A percentile compares a stretch with the other conserved stretches of the same genome.
Evolutionary conservation across 2,329 filamentous ascomycete species (phyloP).

Genomic region (Trichoderma koningiopsis): DNA sequence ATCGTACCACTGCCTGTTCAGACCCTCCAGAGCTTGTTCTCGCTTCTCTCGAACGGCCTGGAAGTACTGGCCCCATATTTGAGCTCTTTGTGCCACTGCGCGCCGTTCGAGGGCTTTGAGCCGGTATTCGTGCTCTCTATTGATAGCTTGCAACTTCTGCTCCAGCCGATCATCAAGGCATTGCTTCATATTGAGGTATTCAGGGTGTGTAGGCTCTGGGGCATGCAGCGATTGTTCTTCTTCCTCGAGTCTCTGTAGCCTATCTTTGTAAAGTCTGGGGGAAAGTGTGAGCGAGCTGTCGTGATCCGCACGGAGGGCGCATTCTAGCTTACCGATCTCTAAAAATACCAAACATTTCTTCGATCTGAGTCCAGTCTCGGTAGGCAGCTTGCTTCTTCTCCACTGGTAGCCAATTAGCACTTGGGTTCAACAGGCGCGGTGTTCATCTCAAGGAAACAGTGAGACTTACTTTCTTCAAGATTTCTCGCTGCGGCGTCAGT

Average conservation of each 20-base stretch:
- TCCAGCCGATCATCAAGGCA: conserved; percentile 81
- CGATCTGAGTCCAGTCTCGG: conserved; percentile 76
- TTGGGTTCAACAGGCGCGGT: background rate
- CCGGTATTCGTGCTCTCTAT: conserved; percentile 72
- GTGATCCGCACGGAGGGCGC: conserved; percentile 29
- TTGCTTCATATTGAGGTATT: conserved; percentile 87
- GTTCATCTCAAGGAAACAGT: background rate
- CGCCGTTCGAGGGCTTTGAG: conserved; percentile 71
- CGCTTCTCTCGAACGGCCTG: conserved; percentile 82
- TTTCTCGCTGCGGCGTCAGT: conserved; percentile 60
- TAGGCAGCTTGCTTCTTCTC: conserved; percentile 78
- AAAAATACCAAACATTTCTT: conserved; percentile 85
- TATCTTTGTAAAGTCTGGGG: conserved; percentile 82
- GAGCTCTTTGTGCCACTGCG: conserved; percentile 78
- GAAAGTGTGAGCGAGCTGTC: conserved; percentile 27
- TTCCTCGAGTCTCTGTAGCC: conserved; percentile 76
- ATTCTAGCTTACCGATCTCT: conserved; percentile 66
- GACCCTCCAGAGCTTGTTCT: conserved; percentile 74
- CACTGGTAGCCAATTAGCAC: conserved; percentile 51
- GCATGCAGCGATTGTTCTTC: conserved; percentile 64
- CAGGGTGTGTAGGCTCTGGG: conserved; percentile 75
- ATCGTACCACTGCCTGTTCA: conserved; percentile 89
- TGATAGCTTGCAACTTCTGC: conserved; percentile 76
- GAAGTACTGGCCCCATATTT: conserved; percentile 88
- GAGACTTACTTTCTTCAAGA: conserved; percentile 63